Base-by-base conservation (phyloP, 2,329 filamentous ascomycete species). In the Claviceps sp. region DNA sequence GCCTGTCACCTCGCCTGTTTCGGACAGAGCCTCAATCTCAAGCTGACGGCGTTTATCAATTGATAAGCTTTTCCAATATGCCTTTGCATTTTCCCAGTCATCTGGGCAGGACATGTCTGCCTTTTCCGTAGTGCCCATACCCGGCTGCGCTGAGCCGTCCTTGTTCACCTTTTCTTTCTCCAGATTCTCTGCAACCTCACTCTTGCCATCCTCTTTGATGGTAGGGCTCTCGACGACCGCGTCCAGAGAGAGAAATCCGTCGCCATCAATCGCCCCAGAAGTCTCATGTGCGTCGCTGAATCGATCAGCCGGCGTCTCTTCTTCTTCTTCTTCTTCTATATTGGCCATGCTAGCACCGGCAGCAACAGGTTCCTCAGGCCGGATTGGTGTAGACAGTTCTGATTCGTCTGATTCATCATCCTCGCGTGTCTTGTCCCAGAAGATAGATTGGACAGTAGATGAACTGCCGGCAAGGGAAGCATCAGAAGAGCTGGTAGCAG, bases 261-360 rank as follows among this genome's bases (percentile, higher is more conserved):
- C 77, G 2, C 76, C 77, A 41, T 85, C 82, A 4, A 74, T 61
- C 14, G 87, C 82, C 0, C 78, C 79, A 0, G 85, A 69, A 55
- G 88, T 84, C 65, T 90, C 86, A 51, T 84, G 84, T 1, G 86
- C 86, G 65, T 90, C 86, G 57, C 83, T 88, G 62, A 87, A 90
- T 24, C 86, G 75, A 55, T 77, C 83, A 48, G 69, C 71, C 52
- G 81, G 78, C 2, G 64, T 63, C 5, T 65, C 69, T n/a, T 76
- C 70, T 1, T 70, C 63, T n/a, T 67, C 67, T 50, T 68, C 65
- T 7, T 65, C 69, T 18, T 76, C 70, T 14, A 67, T 70, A 41
- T 67, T 62, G 41, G 64, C 60, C 59, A 69, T 68, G 9, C 57
- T 55, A 4, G 60, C 56, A 22, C 55, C 55, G 24, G 52, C 57